A percentile compares a stretch with the other conserved stretches of the same genome.
phyloP scores from a whole-genome alignment of 495 filamentous ascomycete species.

The Neurospora intermedia region DNA sequence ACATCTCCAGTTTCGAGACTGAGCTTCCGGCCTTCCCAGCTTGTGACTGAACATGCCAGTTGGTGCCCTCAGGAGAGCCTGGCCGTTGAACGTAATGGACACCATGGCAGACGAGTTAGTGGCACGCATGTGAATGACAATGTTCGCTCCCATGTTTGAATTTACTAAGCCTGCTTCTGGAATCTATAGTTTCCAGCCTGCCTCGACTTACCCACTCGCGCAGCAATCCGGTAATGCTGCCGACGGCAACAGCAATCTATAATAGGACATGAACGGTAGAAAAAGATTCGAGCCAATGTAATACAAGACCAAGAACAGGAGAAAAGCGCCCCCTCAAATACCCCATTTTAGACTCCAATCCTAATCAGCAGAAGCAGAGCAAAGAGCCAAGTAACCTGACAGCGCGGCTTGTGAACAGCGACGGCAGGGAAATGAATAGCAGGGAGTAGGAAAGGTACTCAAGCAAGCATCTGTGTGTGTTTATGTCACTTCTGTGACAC shows the following conservation, averaged over 20 bases:
- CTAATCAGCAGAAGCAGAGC: background rate
- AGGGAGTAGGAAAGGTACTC: too few relatives aligned
- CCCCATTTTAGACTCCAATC: background rate
- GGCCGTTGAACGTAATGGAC: background rate
- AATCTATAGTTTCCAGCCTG: background rate
- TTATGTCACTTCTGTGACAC: background rate
- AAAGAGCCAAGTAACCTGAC: background rate
- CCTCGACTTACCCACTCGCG: background rate
- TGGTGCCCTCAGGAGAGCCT: background rate
- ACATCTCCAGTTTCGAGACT: too few relatives aligned
- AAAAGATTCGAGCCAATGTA: too few relatives aligned
- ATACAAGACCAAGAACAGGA: background rate
- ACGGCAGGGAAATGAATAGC: background rate
- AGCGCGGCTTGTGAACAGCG: background rate
- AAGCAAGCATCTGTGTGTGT: too few relatives aligned
- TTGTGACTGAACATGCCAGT: background rate
- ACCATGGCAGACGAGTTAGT: background rate
- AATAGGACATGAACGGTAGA: background rate
- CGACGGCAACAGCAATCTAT: background rate
- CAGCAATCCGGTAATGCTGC: background rate
- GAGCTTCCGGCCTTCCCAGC: background rate
- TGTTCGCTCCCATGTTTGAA: background rate
- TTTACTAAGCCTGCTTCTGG: background rate
- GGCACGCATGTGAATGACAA: background rate
- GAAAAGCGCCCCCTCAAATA: background rate